Conservation (phyloP, 176 grass and related monocot species). For the Triticum dicoccoides region DNA sequence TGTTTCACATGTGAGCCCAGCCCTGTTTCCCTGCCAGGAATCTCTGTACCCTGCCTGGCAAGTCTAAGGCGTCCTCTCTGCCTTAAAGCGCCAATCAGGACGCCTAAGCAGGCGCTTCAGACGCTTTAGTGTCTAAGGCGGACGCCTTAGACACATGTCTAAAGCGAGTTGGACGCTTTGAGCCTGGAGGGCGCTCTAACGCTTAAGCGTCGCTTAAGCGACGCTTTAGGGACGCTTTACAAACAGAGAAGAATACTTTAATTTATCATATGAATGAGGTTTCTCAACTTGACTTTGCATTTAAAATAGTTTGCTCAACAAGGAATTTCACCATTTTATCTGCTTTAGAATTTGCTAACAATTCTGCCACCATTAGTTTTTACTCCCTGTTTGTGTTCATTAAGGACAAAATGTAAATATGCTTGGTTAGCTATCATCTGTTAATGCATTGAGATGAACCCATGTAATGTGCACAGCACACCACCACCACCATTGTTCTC, state of each 20-base stretch:
- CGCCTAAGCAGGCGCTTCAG: too few species aligned
- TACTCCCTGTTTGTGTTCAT: background rate
- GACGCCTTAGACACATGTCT: too few species aligned
- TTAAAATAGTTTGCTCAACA: conserved; percentile 14
- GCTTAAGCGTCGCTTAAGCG: too few species aligned
- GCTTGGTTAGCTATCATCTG: background rate
- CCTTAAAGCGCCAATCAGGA: too few species aligned
- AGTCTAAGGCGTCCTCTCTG: too few species aligned
- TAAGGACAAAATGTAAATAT: background rate
- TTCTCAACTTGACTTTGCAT: conserved; percentile 8
- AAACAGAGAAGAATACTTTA: background rate
- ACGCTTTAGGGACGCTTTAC: too few species aligned
- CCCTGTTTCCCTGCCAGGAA: too few species aligned
- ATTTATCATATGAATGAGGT: background rate
- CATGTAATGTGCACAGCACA: background rate
- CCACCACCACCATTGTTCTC: background rate
- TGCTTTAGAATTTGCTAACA: background rate
- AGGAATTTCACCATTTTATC: conserved; percentile 13
- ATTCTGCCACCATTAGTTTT: background rate
- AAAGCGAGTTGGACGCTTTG: too few species aligned
- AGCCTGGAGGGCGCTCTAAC: too few species aligned
- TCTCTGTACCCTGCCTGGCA: too few species aligned
- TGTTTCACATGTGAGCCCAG: too few species aligned
- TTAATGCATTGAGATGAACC: background rate
- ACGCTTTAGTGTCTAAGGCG: too few species aligned